Evolutionary conservation across 768 basidiomycete species (phyloP), one percentile per base, ranked within the genome.

Genomic region (Zangia roseola): DNA sequence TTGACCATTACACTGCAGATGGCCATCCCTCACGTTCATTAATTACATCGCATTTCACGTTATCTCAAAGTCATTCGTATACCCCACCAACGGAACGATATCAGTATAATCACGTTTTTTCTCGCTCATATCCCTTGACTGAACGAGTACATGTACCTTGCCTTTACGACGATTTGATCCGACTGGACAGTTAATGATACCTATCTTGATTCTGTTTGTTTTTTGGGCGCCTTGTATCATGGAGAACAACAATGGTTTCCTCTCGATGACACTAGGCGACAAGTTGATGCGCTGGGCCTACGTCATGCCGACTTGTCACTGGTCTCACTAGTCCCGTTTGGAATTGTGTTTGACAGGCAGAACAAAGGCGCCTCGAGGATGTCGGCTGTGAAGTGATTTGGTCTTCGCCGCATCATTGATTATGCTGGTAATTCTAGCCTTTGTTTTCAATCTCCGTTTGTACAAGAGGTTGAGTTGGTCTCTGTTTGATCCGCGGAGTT

Each of bases 71-170:
- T 40, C 45, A 54, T 43, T 43, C 49, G 41, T 49, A 69, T 63
- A 68, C 59, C 60, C 59, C 53, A 45, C 43, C 63, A 67, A 57
- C 43, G 52, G 34, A 53, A 61, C 41, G 46, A 65, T 56, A 59
- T 59, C 53, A 59, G 24, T 54, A 50, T 61, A 61, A 59, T 55
- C 49, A 54, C 45, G 40, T 51, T 60, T 46, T 51, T 62, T 44
- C 37, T 59, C 56, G 53, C 67, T 54, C 50, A 57, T 68, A 43
- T 52, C 56, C 53, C 43, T 47, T 58, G 23, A 31, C 61, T 60
- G 35, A 33, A 55, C 47, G 39, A 19, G 46, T 57, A 52, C n/a
- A 46, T 45, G 47, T 49, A 52, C 34, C 10, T 19, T 47, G 23
- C 26, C 34, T 42, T 35, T 19, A 14, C 26, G 40, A 35, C 35